Base-by-base conservation (phyloP, 2,329 filamentous ascomycete genomes). In the Botrytis fabae region DNA sequence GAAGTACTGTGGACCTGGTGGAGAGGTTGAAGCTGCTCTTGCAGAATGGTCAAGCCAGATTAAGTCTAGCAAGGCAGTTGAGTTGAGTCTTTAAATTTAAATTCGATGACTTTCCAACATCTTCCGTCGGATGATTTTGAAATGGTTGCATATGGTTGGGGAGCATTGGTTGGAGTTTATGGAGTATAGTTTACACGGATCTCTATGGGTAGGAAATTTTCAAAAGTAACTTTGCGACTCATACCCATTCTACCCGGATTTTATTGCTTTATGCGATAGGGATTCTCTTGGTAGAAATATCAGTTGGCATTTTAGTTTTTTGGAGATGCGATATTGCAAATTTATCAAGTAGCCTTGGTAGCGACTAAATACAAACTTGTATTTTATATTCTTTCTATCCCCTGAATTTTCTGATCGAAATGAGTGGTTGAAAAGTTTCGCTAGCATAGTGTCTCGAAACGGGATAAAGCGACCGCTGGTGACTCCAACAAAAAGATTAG, bases 11-110 rank as follows among this genome's bases (percentile, higher is more conserved):
- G 79, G 78, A 78, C 83, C 84, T 73, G 82, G 82, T 69, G 85
- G 83, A 60, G 85, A 86, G 75, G 84, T 88, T 18, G 82, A 83
- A 70, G 81, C 83, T 71, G 84, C 85, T 32, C 77, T 88, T 70
- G 81, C 80, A 79, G 83, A 84, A 28, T 89, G 87, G 78, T 81
- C 81, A 76, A 77, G 81, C 65, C 75, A 75, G 46, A 80, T 81
- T 61, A 72, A 76, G 16, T 70, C 54, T 28, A 76, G 75, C 68
- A 74, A 75, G 51, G 73, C 48, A 14, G 77, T 78, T 51, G 77
- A 79, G 51, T 73, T 79, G 32, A 76, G 61, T 68, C 61, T 72
- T 38, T 72, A 48, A 68, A 38, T 32, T 28, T 14, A 54, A 57
- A 2, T 20, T 54, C 25, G 40, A 28, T 64, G 44, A 25, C 48